A percentile compares a stretch with the other conserved stretches of the same genome.
Conservation (phyloP, 148 eudicot species). For the Camellia lanceoleosa region DNA sequence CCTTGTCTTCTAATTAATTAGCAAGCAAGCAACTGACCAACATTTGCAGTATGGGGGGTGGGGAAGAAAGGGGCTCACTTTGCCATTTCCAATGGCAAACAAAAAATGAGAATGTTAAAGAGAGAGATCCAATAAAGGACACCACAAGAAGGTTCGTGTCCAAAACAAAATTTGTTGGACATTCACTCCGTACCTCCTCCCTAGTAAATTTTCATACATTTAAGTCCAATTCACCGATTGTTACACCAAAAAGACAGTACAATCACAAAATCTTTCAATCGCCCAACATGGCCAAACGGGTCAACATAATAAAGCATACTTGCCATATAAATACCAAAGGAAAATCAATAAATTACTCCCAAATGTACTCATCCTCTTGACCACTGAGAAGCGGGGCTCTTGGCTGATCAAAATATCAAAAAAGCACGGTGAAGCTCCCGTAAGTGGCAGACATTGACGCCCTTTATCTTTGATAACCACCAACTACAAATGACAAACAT, state of each 20-base stretch:
- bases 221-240: not conserved
- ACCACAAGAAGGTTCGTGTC: too few species aligned
- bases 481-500: not conserved
- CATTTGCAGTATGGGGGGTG: too few species aligned
- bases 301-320: not conserved
- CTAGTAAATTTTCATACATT: not conserved
- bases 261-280: not conserved
- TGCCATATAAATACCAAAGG: not conserved
- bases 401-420: not conserved
- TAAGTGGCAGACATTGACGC: not conserved
- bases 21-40: too few species aligned
- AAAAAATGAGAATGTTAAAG: too few species aligned
- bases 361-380: too few species aligned
- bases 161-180: not conserved
- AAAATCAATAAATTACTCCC: slow-evolving; percentile 1
- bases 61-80: too few species aligned
- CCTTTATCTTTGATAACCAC: not conserved
- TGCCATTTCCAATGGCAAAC: too few species aligned
- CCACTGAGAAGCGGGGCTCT: not conserved
- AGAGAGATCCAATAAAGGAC: too few species aligned
- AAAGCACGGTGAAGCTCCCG: not conserved
- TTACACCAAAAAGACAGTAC: not conserved
- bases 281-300: not conserved
- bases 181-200: not conserved
- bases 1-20: too few species aligned